Conservation (phyloP, 129 eudicot genomes). For the Lactuca saligna region DNA sequence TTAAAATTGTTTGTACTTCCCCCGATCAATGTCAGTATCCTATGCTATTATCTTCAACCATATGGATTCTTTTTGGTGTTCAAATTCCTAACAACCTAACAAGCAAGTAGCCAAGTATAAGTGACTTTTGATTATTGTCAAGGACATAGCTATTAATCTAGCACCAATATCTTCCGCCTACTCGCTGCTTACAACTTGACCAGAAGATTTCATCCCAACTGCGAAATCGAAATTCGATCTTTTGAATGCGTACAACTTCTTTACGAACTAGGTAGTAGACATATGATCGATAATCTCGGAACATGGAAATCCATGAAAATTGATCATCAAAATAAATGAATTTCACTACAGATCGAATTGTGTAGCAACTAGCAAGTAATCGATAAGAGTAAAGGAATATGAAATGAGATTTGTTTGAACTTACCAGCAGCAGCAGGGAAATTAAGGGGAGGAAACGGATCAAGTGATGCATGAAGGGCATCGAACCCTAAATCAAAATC, state of each 20-base stretch:
- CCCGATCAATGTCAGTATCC: too few relatives aligned
- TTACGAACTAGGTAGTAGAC: background rate
- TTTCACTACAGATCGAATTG: background rate
- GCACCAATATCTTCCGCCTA: background rate
- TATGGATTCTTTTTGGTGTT: background rate
- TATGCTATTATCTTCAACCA: too few relatives aligned
- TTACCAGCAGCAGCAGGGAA: slow-evolving; percentile 38
- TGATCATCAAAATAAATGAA: slow-evolving; percentile 17
- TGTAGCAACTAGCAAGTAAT: background rate
- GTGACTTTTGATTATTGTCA: background rate
- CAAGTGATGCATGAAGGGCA: slow-evolving; percentile 28
- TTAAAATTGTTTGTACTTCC: too few relatives aligned
- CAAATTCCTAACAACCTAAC: slow-evolving; percentile 4
- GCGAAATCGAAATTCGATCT: background rate
- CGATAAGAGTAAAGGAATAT: background rate
- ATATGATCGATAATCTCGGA: background rate
- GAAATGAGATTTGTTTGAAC: background rate
- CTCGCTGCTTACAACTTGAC: slow-evolving; percentile 4
- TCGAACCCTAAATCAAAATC: slow-evolving; percentile 26
- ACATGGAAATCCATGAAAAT: background rate
- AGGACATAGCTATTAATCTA: background rate
- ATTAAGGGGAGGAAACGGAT: slow-evolving; percentile 32
- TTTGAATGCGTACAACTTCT: background rate
- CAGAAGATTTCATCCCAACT: slow-evolving; percentile 4
- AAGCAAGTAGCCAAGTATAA: background rate